Conservation (phyloP, 306 rosid species). For the Arachis stenosperma region DNA sequence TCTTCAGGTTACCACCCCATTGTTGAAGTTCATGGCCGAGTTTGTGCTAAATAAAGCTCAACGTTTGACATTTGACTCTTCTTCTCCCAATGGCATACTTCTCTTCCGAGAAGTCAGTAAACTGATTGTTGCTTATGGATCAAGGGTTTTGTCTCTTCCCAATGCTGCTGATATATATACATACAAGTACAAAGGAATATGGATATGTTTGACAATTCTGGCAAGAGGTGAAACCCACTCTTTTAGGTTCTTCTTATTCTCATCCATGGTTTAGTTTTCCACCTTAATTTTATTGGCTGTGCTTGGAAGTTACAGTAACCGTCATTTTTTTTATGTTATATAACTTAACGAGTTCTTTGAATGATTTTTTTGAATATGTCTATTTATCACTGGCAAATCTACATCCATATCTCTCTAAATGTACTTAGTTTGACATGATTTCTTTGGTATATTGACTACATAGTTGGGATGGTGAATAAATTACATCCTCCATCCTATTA, state of each 20-base stretch:
- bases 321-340: neutral
- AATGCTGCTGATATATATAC: slow-evolving; percentile 84
- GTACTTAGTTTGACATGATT: neutral
- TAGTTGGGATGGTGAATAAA: neutral
- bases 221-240: slow-evolving; percentile 70
- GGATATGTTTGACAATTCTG: slow-evolving; percentile 85
- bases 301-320: neutral
- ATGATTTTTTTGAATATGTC: no score
- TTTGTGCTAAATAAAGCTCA: slow-evolving; percentile 97
- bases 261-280: slow-evolving; percentile 24
- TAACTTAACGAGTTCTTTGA: neutral
- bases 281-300: slow-evolving; percentile 12
- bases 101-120: slow-evolving; percentile 98
- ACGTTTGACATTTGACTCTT: slow-evolving; percentile 95
- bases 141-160: slow-evolving; percentile 90
- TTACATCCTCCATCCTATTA: neutral
- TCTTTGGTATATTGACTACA: neutral
- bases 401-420: neutral
- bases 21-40: slow-evolving; percentile 96
- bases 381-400: slow-evolving; percentile 18
- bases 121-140: slow-evolving; percentile 91
- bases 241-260: slow-evolving; percentile 26
- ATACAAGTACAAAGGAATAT: slow-evolving; percentile 94
- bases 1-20: slow-evolving; percentile 91
- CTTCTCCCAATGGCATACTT: slow-evolving; percentile 99